Percentiles rank a stretch among this genome's conserved stretches.
Conservation (phyloP, 2,329 filamentous ascomycete genomes). For the Aspergillus amoenus region DNA sequence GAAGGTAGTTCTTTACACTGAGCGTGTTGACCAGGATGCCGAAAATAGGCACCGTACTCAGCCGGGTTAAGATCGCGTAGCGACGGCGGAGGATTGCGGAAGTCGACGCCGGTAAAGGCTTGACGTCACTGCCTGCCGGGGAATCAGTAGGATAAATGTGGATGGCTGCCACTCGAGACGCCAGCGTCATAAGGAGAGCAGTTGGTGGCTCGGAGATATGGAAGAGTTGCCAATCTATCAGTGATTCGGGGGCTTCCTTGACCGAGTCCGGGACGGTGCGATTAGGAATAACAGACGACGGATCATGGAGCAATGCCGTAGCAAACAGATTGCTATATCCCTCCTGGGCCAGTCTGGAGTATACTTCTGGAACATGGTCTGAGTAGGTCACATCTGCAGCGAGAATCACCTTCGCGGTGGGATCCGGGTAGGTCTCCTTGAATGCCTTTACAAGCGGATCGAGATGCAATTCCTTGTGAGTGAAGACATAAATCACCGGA, state of each 20-base stretch:
- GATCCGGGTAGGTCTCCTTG: conserved; percentile 65
- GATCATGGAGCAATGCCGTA: conserved; percentile 74
- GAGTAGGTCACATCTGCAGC: conserved; percentile 90
- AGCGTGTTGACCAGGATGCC: conserved; percentile 96
- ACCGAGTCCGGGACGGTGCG: conserved; percentile 62
- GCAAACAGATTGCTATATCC: conserved; percentile 72
- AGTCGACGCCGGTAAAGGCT: conserved; percentile 51
- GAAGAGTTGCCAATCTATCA: conserved; percentile 74
- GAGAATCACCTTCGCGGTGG: conserved; percentile 65
- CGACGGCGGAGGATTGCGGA: conserved; percentile 71
- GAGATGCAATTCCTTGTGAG: conserved; percentile 66
- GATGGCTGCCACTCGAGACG: conserved; percentile 74
- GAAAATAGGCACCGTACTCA: conserved; percentile 79
- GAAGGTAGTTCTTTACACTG: conserved; percentile 84
- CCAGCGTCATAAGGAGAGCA: conserved; percentile 81
- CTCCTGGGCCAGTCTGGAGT: conserved; percentile 51
- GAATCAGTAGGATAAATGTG: conserved; percentile 69
- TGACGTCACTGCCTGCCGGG: conserved; percentile 28
- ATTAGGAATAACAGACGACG: conserved; percentile 80
- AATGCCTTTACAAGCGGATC: conserved; percentile 62
- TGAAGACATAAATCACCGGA: conserved; percentile 90
- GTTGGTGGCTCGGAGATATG: conserved; percentile 80
- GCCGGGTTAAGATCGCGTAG: conserved; percentile 79
- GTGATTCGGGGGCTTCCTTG: conserved; percentile 43
- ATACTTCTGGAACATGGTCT: conserved; percentile 65